phyloP scores from a whole-genome alignment of 2,329 filamentous ascomycete genomes.

The Gaeumannomyces sp. region DNA sequence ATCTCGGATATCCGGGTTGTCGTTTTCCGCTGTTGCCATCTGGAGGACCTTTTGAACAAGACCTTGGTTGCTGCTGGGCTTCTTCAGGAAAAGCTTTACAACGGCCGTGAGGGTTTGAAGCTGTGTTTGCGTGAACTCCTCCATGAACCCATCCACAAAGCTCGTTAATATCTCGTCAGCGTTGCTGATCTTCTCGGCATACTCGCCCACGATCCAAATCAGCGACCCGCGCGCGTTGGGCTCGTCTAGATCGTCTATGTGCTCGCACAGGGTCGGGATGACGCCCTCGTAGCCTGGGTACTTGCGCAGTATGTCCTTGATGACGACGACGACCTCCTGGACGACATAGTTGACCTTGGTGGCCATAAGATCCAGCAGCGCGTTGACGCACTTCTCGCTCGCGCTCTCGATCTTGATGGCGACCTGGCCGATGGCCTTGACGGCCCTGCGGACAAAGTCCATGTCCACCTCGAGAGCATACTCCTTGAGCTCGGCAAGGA shows the following conservation, averaged over 20 bases:
- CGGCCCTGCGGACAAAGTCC: constrained; percentile 92
- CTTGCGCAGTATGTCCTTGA: constrained; percentile 96
- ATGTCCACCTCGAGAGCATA: constrained; percentile 98
- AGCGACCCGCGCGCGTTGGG: constrained; percentile 82
- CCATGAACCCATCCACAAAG: constrained; percentile 91
- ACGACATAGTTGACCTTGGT: constrained; percentile 99
- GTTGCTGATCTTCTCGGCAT: constrained; percentile 98
- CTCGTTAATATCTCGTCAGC: constrained; percentile 88
- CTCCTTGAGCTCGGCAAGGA: constrained; percentile 90
- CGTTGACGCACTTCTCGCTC: constrained; percentile 92
- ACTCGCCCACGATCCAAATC: constrained; percentile 99
- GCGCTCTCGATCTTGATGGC: constrained; percentile 97
- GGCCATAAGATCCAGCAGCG: constrained; percentile 86
- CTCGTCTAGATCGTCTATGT: constrained; percentile 95
- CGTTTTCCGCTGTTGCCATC: constrained; percentile 85
- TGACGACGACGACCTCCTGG: constrained; percentile 96
- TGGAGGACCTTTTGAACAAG: constrained; percentile 94
- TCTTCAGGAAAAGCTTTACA: constrained; percentile 96
- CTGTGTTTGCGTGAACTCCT: constrained; percentile 97
- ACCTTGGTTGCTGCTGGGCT: constrained; percentile 83
- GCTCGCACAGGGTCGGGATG: constrained; percentile 90
- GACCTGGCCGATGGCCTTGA: constrained; percentile 94
- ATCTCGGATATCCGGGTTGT: constrained; percentile 96
- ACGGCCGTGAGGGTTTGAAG: constrained; percentile 95
- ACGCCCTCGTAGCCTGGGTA: constrained; percentile 98